Evolutionary conservation across 306 rosid genomes (phyloP).

Genomic region (Casuarina glauca): DNA sequence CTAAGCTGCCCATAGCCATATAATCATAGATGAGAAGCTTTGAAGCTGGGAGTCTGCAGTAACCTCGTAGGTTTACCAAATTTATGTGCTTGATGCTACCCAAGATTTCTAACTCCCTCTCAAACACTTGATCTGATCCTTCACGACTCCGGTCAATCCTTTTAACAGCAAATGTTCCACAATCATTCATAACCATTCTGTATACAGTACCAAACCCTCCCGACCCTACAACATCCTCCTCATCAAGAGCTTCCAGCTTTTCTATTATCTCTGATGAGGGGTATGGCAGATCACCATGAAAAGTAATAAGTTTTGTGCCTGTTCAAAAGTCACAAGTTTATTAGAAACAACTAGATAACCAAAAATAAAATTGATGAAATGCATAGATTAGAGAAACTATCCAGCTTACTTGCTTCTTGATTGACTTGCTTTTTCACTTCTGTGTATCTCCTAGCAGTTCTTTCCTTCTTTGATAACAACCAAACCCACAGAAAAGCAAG

Average conservation of each 20-base stretch:
- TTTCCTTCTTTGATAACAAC: slow-evolving; percentile 68
- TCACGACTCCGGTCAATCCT: slow-evolving; percentile 68
- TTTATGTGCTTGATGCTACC: slow-evolving; percentile 93
- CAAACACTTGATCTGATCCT: slow-evolving; percentile 85
- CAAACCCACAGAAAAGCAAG: slow-evolving; percentile 72
- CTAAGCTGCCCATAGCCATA: slow-evolving; percentile 82
- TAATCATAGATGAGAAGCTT: slow-evolving; percentile 88
- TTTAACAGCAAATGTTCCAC: slow-evolving; percentile 91
- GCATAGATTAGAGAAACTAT: slow-evolving; percentile 14
- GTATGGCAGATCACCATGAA: slow-evolving; percentile 91
- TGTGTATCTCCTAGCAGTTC: slow-evolving; percentile 60
- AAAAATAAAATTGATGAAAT: background rate
- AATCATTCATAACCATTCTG: slow-evolving; percentile 92
- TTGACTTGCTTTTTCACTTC: slow-evolving; percentile 79
- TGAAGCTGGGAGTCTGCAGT: slow-evolving; percentile 90
- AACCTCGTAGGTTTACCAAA: slow-evolving; percentile 82
- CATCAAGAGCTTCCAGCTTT: slow-evolving; percentile 80
- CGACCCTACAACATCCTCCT: slow-evolving; percentile 76
- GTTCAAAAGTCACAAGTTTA: slow-evolving; percentile 20
- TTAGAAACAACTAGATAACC: background rate
- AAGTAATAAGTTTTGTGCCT: slow-evolving; percentile 90
- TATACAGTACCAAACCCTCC: slow-evolving; percentile 94
- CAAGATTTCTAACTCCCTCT: slow-evolving; percentile 87
- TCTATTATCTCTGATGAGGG: slow-evolving; percentile 82
- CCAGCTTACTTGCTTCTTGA: slow-evolving; percentile 59